Percentiles rank a stretch among this genome's conserved stretches.
Evolutionary conservation across 139 green algal genomes (phyloP).

Genomic region (Tetradesmus lagerheimii): DNA sequence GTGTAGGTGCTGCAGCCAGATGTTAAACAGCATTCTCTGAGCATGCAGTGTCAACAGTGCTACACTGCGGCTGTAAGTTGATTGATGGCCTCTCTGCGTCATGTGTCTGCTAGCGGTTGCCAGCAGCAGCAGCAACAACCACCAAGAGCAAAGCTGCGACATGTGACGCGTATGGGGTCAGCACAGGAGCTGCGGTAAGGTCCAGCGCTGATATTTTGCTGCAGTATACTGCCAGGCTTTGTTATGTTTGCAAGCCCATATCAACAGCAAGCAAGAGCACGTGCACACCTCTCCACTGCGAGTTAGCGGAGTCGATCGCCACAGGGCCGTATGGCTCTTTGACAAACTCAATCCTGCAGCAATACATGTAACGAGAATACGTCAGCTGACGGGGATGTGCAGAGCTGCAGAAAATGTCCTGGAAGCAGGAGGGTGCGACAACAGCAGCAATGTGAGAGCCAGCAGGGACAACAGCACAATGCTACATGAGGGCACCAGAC

Average conservation of each 20-base stretch:
- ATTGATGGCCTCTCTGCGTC: too few relatives aligned
- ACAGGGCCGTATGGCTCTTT: conserved; percentile 49
- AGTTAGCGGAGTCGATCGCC: conserved; percentile 31
- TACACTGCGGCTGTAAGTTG: too few relatives aligned
- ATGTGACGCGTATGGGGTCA: too few relatives aligned
- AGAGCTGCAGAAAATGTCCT: not conserved
- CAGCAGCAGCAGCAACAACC: too few relatives aligned
- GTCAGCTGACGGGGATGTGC: not conserved
- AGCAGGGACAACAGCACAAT: not conserved
- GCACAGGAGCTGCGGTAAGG: too few relatives aligned
- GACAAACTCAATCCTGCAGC: conserved; percentile 45
- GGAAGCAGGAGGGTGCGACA: not conserved
- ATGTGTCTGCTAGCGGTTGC: too few relatives aligned
- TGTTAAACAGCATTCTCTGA: too few relatives aligned
- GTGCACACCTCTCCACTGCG: conserved; percentile 30
- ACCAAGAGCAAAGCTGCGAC: too few relatives aligned
- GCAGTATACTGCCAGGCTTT: too few relatives aligned
- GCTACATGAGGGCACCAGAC: not conserved
- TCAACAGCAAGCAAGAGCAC: not conserved
- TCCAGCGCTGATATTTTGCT: too few relatives aligned
- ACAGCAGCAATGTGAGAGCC: not conserved
- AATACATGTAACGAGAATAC: not conserved
- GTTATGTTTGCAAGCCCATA: not conserved
- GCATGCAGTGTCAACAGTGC: too few relatives aligned
- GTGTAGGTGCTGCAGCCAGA: too few relatives aligned